These are phyloP conservation scores for Psophocarpus tetragonolobus DNA, from an alignment of 306 rosid species.

Conservation along the genomic window DNA sequence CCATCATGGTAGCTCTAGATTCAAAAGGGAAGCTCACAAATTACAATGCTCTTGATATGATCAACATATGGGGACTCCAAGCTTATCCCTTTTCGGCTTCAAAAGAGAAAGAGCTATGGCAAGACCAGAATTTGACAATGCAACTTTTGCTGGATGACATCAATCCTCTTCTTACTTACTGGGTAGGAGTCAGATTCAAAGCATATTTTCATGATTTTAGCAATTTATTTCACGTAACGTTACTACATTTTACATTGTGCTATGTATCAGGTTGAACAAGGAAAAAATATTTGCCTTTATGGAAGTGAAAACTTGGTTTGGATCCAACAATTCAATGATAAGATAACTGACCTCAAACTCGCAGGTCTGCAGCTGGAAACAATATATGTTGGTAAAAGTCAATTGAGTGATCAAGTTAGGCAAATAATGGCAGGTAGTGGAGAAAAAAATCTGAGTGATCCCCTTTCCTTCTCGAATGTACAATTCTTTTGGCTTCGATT, in stretches of 20 bases:
- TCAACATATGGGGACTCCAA: conserved; percentile 50
- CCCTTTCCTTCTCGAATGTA: conserved; percentile 36
- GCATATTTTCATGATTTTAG: conserved; percentile 17
- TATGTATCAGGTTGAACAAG: conserved; percentile 58
- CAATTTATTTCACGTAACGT: conserved; percentile 19
- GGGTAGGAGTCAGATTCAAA: conserved; percentile 50
- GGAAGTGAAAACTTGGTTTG: conserved; percentile 56
- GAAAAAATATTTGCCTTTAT: conserved; percentile 55
- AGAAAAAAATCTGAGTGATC: conserved; percentile 5
- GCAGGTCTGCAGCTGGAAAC: conserved; percentile 53
- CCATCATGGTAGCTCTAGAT: conserved; percentile 54
- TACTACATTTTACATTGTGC: conserved; percentile 9
- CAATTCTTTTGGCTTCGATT: conserved; percentile 64
- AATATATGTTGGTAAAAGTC: conserved; percentile 51
- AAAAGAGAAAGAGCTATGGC: conserved; percentile 60
- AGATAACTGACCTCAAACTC: conserved; percentile 38
- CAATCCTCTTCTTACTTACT: conserved; percentile 45
- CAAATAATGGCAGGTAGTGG: conserved; percentile 26
- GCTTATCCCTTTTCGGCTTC: conserved; percentile 60
- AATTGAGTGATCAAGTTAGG: conserved; percentile 27
- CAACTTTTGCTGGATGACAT: conserved; percentile 49
- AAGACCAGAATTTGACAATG: conserved; percentile 50
- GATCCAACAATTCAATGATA: conserved; percentile 51
- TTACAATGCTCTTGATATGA: conserved; percentile 55
- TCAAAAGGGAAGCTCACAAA: conserved; percentile 56